These are phyloP conservation scores for Metarhizium humberi DNA, from an alignment of 2,329 filamentous ascomycete genomes.

Conservation along the genomic window DNA sequence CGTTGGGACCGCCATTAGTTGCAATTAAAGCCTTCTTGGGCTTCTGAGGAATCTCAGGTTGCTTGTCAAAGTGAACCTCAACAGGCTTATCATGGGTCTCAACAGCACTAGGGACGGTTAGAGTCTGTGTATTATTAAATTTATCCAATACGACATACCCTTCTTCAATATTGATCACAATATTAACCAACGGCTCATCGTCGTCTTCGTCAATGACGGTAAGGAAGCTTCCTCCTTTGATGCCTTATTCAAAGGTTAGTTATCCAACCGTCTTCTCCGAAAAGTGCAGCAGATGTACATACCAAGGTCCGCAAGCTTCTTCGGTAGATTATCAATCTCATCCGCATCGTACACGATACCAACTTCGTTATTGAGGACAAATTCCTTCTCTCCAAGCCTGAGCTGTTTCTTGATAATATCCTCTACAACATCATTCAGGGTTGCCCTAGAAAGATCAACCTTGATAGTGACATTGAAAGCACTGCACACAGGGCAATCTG, in stretches of 20 bases:
- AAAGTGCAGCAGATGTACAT: conserved; percentile 13
- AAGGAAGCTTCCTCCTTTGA: conserved; percentile 65
- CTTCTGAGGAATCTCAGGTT: conserved; percentile 42
- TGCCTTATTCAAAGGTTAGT: conserved; percentile 35
- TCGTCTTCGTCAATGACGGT: conserved; percentile 81
- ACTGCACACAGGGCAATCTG: conserved; percentile 75
- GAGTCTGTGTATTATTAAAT: background rate
- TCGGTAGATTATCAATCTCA: conserved; percentile 73
- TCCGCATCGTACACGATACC: conserved; percentile 85
- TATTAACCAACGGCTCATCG: conserved; percentile 64
- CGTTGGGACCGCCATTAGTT: conserved; percentile 30
- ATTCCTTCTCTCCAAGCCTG: conserved; percentile 68
- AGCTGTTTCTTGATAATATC: conserved; percentile 60
- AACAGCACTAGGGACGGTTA: conserved; percentile 27
- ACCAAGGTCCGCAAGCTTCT: conserved; percentile 71
- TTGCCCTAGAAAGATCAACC: conserved; percentile 63
- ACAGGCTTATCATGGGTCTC: conserved; percentile 45
- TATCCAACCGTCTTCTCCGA: background rate
- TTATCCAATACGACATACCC: conserved; percentile 33
- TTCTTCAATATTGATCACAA: conserved; percentile 62
- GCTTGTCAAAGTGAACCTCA: conserved; percentile 33
- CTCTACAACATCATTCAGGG: conserved; percentile 70
- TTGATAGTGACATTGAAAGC: conserved; percentile 58
- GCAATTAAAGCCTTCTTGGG: conserved; percentile 31
- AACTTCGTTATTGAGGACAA: conserved; percentile 65